A percentile compares a stretch with the other conserved stretches of the same genome.
These are phyloP conservation scores for Lentinula boryana DNA, from an alignment of 768 basidiomycete species.

Conservation along the genomic window DNA sequence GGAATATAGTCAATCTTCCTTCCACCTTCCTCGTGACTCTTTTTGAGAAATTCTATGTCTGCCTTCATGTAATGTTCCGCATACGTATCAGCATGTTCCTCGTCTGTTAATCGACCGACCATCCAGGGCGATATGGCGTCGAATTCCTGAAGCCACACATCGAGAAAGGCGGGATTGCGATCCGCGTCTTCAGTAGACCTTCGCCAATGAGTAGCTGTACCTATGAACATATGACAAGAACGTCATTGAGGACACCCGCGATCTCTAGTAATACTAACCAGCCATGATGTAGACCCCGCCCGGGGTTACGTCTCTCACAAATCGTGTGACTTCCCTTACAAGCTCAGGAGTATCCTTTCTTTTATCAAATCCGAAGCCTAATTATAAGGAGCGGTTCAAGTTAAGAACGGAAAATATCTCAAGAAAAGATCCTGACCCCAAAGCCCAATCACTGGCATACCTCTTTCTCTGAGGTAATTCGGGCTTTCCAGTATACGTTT, in stretches of 20 bases:
- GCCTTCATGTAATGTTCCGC: constrained; percentile 55
- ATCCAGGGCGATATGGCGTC: constrained; percentile 84
- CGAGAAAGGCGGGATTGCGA: constrained; percentile 54
- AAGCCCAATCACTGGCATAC: constrained; percentile 63
- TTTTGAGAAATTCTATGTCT: constrained; percentile 56
- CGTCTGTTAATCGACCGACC: constrained; percentile 60
- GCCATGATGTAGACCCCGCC: constrained; percentile 71
- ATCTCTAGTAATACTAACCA: neutral
- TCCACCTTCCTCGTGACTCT: constrained; percentile 35
- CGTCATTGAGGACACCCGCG: neutral
- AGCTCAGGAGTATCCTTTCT: constrained; percentile 56
- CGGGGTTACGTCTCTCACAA: constrained; percentile 57
- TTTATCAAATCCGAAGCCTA: constrained; percentile 66
- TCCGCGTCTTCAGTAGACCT: constrained; percentile 67
- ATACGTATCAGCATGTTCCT: constrained; percentile 58
- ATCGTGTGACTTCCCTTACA: constrained; percentile 46
- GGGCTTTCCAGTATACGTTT: constrained; percentile 64
- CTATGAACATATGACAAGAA: constrained; percentile 23
- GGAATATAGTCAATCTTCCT: constrained; percentile 77
- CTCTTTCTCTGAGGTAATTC: constrained; percentile 66
- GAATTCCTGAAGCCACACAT: constrained; percentile 72
- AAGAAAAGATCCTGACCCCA: constrained; percentile 44
- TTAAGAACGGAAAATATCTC: neutral
- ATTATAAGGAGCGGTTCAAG: neutral
- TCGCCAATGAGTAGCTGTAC: constrained; percentile 71